A percentile compares a stretch with the other conserved stretches of the same genome.
phyloP scores from a whole-genome alignment of 148 eudicot species.

The Talinum fruticosum region DNA sequence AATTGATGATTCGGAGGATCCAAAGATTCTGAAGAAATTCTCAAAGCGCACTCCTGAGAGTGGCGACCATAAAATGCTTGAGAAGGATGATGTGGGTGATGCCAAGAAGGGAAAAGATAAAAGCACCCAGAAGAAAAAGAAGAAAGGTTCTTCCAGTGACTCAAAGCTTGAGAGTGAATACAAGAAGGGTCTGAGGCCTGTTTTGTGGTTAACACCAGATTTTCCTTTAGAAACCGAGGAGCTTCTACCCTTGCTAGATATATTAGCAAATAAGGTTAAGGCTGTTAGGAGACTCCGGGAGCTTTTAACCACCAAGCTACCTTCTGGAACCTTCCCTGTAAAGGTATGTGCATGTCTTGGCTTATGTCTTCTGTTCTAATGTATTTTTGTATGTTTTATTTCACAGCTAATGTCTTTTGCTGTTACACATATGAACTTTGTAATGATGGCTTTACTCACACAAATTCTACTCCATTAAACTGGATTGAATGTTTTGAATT shows the following conservation, averaged over 20 bases:
- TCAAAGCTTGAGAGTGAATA: conserved; percentile 78
- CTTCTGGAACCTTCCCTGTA: conserved; percentile 81
- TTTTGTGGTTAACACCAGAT: conserved; percentile 85
- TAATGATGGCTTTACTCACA: not conserved
- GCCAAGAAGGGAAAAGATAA: conserved; percentile 57
- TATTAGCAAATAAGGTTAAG: conserved; percentile 92
- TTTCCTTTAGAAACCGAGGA: conserved; percentile 86
- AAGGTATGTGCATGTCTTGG: conserved; percentile 50
- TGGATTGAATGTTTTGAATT: too few relatives aligned
- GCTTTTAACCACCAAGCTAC: conserved; percentile 87
- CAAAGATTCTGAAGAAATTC: conserved; percentile 55
- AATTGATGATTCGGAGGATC: conserved; percentile 53
- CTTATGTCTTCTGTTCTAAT: not conserved
- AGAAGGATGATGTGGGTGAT: conserved; percentile 49
- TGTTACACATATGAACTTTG: not conserved
- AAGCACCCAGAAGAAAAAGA: conserved; percentile 71
- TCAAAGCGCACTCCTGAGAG: conserved; percentile 62
- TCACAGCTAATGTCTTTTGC: not conserved
- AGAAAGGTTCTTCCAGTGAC: conserved; percentile 53
- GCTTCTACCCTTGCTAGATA: conserved; percentile 87
- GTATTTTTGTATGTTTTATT: not conserved
- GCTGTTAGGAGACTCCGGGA: conserved; percentile 86
- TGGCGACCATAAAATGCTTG: conserved; percentile 45
- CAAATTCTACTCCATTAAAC: too few relatives aligned
- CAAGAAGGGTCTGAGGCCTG: conserved; percentile 86